These are phyloP conservation scores for Vitis hybrid DNA, from an alignment of 177 flowering plant species.

Conservation along the genomic window DNA sequence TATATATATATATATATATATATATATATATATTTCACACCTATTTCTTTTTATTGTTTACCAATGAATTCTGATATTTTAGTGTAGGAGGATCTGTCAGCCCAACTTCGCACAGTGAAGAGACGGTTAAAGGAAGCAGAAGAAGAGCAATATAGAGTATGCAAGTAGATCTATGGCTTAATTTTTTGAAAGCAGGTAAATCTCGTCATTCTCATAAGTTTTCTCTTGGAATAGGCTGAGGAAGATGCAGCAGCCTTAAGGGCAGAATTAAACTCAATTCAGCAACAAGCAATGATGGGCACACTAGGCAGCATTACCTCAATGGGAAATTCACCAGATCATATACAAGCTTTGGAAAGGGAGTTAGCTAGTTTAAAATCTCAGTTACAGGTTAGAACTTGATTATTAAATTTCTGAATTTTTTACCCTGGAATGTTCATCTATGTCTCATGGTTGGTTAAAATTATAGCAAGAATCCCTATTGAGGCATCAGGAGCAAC, in stretches of 20 bases:
- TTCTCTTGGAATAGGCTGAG: constrained; percentile 66
- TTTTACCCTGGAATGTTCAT: not conserved
- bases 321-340: constrained; percentile 52
- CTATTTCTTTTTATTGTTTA: constrained; percentile 10
- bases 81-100: constrained; percentile 90
- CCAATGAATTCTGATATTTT: constrained; percentile 21
- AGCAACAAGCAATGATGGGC: constrained; percentile 69
- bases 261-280: constrained; percentile 82
- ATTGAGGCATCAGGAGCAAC: constrained; percentile 71
- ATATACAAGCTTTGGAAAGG: constrained; percentile 60
- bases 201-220: constrained; percentile 15
- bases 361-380: constrained; percentile 66
- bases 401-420: not conserved
- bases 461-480: constrained; percentile 58
- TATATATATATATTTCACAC: not conserved
- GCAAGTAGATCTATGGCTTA: constrained; percentile 18
- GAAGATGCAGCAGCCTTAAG: constrained; percentile 91
- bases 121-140: constrained; percentile 91
- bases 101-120: constrained; percentile 82
- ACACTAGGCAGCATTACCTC: constrained; percentile 39
- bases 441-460: constrained; percentile 9
- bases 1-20: constrained; percentile 1
- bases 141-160: constrained; percentile 94
- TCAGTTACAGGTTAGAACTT: constrained; percentile 62
- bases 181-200: not conserved